These are phyloP conservation scores for Eutypa lata DNA, from an alignment of 2,329 filamentous ascomycete genomes.

Conservation along the genomic window DNA sequence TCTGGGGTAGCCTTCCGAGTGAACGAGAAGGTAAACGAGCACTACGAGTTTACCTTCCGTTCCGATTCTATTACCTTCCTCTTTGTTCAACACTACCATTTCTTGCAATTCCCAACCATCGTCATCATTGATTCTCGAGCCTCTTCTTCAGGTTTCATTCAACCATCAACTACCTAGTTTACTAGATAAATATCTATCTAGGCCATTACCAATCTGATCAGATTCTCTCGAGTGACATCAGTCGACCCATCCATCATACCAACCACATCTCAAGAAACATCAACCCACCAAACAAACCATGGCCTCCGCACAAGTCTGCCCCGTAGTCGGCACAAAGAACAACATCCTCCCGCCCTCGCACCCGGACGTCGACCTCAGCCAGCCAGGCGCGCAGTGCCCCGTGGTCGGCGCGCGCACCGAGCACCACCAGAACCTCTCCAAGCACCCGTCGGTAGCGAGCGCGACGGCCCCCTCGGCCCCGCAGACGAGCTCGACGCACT, in stretches of 20 bases:
- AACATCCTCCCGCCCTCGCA: constrained; percentile 36
- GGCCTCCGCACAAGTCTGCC: constrained; percentile 33
- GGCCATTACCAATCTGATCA: no score
- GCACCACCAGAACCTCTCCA: constrained; percentile 37
- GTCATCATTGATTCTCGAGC: no score
- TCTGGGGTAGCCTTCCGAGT: no score
- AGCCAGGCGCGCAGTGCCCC: constrained; percentile 38
- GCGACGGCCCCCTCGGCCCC: constrained; percentile 21
- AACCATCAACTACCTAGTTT: no score
- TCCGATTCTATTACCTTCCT: no score
- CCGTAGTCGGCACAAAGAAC: constrained; percentile 41
- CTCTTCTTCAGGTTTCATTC: no score
- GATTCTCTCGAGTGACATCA: no score
- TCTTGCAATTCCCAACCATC: no score
- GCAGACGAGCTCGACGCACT: constrained; percentile 16
- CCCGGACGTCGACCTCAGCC: constrained; percentile 37
- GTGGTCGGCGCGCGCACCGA: constrained; percentile 40
- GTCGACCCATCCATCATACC: constrained; percentile 3
- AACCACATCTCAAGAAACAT: not conserved
- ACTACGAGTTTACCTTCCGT: no score
- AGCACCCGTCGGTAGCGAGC: constrained; percentile 35
- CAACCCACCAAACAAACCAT: constrained; percentile 15
- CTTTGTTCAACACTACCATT: no score
- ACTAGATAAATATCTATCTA: no score
- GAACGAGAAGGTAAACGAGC: no score